Evolutionary conservation across 2,329 filamentous ascomycete genomes (phyloP).

Genomic region (Fusarium illudens): DNA sequence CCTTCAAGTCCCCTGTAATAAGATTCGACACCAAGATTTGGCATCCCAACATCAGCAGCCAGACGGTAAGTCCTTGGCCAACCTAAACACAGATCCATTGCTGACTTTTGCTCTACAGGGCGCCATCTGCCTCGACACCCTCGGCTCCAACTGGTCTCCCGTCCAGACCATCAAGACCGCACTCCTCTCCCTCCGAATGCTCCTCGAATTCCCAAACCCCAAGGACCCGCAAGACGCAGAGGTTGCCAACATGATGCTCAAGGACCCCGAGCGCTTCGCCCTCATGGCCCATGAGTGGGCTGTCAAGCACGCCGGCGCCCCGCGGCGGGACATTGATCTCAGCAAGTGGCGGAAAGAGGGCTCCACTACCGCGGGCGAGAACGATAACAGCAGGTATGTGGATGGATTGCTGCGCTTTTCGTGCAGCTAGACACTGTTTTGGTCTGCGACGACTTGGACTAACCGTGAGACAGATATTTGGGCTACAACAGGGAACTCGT

Average conservation of each 20-base stretch:
- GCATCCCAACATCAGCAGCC: constrained; percentile 96
- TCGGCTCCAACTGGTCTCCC: constrained; percentile 90
- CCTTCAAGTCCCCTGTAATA: constrained; percentile 92
- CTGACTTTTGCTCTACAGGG: constrained; percentile 66
- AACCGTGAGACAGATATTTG: constrained; percentile 68
- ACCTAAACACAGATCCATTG: background rate
- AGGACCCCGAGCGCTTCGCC: constrained; percentile 80
- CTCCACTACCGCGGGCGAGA: constrained; percentile 45
- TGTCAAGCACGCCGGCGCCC: constrained; percentile 81
- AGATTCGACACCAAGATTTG: constrained; percentile 92
- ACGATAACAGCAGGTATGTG: constrained; percentile 44
- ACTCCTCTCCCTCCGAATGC: constrained; percentile 89
- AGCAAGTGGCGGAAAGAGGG: constrained; percentile 60
- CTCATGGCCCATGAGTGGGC: constrained; percentile 91
- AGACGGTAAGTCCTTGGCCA: constrained; percentile 71
- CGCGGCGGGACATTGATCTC: constrained; percentile 53
- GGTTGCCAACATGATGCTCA: constrained; percentile 88
- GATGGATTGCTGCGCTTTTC: background rate
- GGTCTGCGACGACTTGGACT: background rate
- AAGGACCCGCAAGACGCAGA: constrained; percentile 97
- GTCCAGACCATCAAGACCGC: constrained; percentile 97
- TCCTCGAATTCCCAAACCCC: constrained; percentile 92
- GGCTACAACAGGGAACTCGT: constrained; percentile 88
- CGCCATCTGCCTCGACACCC: constrained; percentile 94
- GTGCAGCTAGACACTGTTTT: too few species aligned